phyloP scores from a whole-genome alignment of 768 basidiomycete genomes.

The Chalciporus chontae region DNA sequence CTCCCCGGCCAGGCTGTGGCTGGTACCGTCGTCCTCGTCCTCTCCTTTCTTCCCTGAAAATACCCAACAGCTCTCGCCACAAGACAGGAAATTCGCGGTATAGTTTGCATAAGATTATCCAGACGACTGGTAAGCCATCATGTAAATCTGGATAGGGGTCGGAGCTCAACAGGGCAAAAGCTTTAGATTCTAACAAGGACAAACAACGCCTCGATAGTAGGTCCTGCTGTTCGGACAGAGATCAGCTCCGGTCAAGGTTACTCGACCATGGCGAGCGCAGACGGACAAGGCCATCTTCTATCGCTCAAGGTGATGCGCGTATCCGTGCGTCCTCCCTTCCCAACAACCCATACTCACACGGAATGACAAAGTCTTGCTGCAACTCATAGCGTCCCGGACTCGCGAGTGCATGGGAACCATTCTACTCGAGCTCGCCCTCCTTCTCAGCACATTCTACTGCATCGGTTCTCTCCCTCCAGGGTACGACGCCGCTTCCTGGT shows the following conservation, averaged over 20 bases:
- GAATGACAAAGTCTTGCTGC: slow-evolving; percentile 2
- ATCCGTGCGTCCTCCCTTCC: slow-evolving; percentile 55
- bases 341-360: background rate
- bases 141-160: no score
- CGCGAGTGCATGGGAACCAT: slow-evolving; percentile 79
- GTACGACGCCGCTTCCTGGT: slow-evolving; percentile 60
- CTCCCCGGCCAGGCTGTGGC: no score
- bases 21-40: no score
- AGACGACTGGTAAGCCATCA: no score
- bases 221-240: no score
- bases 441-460: slow-evolving; percentile 80
- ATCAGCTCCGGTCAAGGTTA: background rate
- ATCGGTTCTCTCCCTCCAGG: slow-evolving; percentile 75
- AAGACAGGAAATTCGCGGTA: no score
- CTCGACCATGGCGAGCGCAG: slow-evolving; percentile 29
- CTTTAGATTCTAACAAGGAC: slow-evolving; percentile 20
- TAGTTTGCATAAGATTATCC: no score
- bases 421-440: slow-evolving; percentile 78
- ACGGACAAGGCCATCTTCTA: slow-evolving; percentile 61
- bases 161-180: no score
- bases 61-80: no score
- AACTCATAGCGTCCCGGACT: slow-evolving; percentile 62
- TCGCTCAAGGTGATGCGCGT: slow-evolving; percentile 87
- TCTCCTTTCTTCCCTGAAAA: no score
- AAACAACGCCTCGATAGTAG: slow-evolving; percentile 15